Percentiles rank a stretch among this genome's conserved stretches.
These are phyloP conservation scores for Coemansia sp. DNA, from an alignment of 192 early-diverging fungal species.

Conservation along the genomic window DNA sequence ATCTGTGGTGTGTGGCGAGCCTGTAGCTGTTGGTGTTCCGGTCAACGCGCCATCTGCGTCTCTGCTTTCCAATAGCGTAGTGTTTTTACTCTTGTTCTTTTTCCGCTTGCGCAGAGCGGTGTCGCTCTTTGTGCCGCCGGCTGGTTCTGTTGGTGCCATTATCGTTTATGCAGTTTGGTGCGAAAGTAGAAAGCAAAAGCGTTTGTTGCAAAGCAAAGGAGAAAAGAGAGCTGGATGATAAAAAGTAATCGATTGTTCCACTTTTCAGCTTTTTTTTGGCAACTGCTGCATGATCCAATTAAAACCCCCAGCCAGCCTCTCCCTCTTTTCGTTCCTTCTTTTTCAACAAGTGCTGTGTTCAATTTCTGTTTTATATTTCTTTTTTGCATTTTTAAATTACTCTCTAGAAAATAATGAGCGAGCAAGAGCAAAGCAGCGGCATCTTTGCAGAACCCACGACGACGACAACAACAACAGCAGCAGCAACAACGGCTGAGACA, in stretches of 20 bases:
- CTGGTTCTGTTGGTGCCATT: neutral
- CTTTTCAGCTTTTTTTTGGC: too few relatives aligned
- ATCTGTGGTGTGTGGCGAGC: conserved; percentile 16
- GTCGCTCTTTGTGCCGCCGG: neutral
- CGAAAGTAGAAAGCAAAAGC: neutral
- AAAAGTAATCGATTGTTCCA: too few relatives aligned
- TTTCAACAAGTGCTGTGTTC: too few relatives aligned
- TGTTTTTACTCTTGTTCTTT: neutral
- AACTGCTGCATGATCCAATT: too few relatives aligned
- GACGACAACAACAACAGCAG: too few relatives aligned
- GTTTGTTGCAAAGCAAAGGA: neutral
- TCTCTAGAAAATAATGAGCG: neutral
- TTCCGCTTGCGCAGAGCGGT: conserved; percentile 4
- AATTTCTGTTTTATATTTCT: neutral
- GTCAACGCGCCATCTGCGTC: neutral
- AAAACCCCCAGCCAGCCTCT: too few relatives aligned
- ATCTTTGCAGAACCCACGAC: neutral
- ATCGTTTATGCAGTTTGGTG: neutral
- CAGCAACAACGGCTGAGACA: neutral
- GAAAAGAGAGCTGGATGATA: neutral
- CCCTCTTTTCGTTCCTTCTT: too few relatives aligned
- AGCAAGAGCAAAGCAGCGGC: neutral
- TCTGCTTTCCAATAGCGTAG: neutral
- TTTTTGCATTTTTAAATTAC: neutral
- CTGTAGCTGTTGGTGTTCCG: conserved; percentile 24